A percentile compares a stretch with the other conserved stretches of the same genome.
These are phyloP conservation scores for Mortierella sp. DNA, from an alignment of 371 early-diverging fungal species.

Conservation along the genomic window DNA sequence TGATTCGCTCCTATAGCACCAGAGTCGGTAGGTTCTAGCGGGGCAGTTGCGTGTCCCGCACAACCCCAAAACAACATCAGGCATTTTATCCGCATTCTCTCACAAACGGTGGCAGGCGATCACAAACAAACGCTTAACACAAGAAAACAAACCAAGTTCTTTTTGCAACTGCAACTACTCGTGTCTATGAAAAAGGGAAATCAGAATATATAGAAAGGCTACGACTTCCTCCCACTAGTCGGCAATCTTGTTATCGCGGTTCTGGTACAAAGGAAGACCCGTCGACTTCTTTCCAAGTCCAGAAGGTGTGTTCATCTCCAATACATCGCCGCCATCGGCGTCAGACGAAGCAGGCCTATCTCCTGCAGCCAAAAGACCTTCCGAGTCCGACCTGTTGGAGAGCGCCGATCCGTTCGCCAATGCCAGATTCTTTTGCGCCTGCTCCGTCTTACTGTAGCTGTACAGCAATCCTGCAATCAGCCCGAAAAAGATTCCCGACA, in stretches of 20 bases:
- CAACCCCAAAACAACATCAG: too few relatives aligned
- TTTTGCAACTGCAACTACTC: too few relatives aligned
- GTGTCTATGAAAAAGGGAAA: neutral
- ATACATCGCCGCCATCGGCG: neutral
- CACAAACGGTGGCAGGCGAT: too few relatives aligned
- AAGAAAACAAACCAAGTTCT: too few relatives aligned
- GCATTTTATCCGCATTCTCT: too few relatives aligned
- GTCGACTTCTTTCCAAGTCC: neutral
- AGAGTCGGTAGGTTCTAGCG: neutral
- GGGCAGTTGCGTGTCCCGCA: neutral
- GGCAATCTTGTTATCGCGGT: constrained; percentile 1
- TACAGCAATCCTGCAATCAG: constrained; percentile 89
- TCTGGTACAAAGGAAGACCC: neutral
- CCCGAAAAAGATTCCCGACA: constrained; percentile 88
- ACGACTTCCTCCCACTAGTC: neutral
- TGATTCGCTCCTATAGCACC: too few relatives aligned
- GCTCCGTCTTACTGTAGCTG: constrained; percentile 79
- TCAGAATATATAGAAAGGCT: neutral
- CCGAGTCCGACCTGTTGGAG: constrained; percentile 16
- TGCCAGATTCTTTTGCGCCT: constrained; percentile 55
- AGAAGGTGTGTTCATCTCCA: neutral
- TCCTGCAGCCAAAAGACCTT: neutral
- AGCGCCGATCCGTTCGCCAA: constrained; percentile 44
- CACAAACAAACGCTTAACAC: too few relatives aligned
- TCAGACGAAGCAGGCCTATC: neutral